Conservation (phyloP, 2,329 filamentous ascomycete genomes). For the Trichophyton benhamiae region DNA sequence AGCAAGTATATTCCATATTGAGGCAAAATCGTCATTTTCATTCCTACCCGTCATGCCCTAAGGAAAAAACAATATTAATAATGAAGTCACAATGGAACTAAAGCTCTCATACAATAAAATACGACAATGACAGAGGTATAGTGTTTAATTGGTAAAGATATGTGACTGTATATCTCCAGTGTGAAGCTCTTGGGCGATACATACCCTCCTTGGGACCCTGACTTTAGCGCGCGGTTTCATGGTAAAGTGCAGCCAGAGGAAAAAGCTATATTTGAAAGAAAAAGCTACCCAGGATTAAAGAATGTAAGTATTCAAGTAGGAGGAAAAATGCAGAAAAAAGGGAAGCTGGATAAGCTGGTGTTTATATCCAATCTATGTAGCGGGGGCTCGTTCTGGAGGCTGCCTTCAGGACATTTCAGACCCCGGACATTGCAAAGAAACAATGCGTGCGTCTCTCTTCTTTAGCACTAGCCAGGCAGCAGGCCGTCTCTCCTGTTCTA, state of each 20-base stretch:
- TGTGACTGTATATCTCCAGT: not conserved
- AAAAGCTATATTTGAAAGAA: not conserved
- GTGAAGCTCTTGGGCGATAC: slow-evolving; percentile 21
- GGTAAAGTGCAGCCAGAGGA: not conserved
- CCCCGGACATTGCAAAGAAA: not conserved
- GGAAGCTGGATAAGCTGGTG: not conserved
- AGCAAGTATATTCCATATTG: slow-evolving; percentile 65
- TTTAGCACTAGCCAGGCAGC: not conserved
- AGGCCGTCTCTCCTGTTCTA: no score
- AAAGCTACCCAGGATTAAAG: not conserved
- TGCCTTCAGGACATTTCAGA: not conserved
- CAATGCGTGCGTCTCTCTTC: not conserved
- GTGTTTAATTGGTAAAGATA: not conserved
- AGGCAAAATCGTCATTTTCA: slow-evolving; percentile 67
- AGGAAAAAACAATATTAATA: not conserved
- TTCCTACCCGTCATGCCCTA: slow-evolving; percentile 44
- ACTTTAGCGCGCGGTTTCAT: slow-evolving; percentile 51
- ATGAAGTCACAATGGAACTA: not conserved
- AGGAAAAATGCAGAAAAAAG: no score
- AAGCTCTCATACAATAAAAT: not conserved
- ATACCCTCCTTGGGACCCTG: slow-evolving; percentile 53
- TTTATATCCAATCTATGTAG: not conserved
- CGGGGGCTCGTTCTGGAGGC: not conserved
- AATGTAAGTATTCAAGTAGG: not conserved
- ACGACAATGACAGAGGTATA: not conserved